Evolutionary conservation across 768 basidiomycete genomes (phyloP).

Genomic region (Podaxis carcinomalis): DNA sequence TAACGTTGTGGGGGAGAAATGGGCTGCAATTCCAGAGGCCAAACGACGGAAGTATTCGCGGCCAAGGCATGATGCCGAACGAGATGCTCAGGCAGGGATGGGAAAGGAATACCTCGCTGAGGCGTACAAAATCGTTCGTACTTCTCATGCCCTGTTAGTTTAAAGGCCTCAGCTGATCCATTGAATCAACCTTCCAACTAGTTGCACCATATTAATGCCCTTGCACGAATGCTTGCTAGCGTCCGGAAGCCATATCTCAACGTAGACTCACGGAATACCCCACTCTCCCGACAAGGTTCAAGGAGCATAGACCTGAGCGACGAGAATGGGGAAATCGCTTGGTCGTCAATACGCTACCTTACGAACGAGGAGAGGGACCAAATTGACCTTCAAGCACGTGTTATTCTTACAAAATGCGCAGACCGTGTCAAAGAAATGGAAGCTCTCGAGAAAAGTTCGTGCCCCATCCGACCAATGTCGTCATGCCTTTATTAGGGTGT

Average conservation of each 20-base stretch:
- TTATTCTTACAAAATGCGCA: constrained; percentile 81
- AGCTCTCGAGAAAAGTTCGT: constrained; percentile 80
- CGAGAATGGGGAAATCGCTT: constrained; percentile 35
- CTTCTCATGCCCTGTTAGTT: neutral
- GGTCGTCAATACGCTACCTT: constrained; percentile 66
- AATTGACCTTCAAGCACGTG: constrained; percentile 88
- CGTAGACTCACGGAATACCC: constrained; percentile 55
- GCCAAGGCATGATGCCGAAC: constrained; percentile 24
- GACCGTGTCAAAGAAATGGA: constrained; percentile 89
- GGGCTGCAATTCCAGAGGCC: constrained; percentile 33
- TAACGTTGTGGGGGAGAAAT: constrained; percentile 43
- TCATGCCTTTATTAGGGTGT: constrained; percentile 7
- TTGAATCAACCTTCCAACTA: constrained; percentile 22
- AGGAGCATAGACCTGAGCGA: constrained; percentile 53
- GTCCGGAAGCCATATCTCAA: constrained; percentile 88
- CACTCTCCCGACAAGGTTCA: constrained; percentile 45
- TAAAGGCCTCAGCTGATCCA: neutral
- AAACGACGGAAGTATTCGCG: constrained; percentile 45
- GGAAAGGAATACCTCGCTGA: constrained; percentile 71
- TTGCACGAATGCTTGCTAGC: constrained; percentile 66
- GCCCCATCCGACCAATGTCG: neutral
- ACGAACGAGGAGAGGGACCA: constrained; percentile 93
- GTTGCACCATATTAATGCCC: constrained; percentile 69
- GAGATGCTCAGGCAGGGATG: constrained; percentile 35
- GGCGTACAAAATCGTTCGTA: constrained; percentile 63